These are phyloP conservation scores for Coniferiporia weirii DNA, from an alignment of 1,284 basidiomycete species.

Conservation along the genomic window DNA sequence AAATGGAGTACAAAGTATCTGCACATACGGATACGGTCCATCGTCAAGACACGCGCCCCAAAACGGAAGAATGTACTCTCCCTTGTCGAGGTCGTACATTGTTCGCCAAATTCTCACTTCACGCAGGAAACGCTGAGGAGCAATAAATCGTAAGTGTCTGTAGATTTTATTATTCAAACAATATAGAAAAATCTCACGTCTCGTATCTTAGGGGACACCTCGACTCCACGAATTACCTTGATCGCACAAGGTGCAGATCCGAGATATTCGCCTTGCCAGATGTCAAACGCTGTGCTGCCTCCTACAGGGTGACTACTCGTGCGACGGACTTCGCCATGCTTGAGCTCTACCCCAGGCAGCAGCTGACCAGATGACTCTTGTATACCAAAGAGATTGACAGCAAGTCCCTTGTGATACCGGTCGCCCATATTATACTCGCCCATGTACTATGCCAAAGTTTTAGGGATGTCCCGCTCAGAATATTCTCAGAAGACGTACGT, in stretches of 20 bases:
- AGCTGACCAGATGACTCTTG: conserved; percentile 39
- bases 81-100: conserved; percentile 47
- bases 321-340: conserved; percentile 45
- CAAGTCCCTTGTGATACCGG: conserved; percentile 37
- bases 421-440: conserved; percentile 31
- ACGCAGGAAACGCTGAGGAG: conserved; percentile 40
- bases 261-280: conserved; percentile 50
- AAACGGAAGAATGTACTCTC: conserved; percentile 48
- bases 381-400: conserved; percentile 43
- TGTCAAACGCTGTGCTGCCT: conserved; percentile 45
- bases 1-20: neutral
- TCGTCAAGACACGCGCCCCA: conserved; percentile 49
- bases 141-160: neutral
- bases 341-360: conserved; percentile 43
- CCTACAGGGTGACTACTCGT: conserved; percentile 43
- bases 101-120: conserved; percentile 52
- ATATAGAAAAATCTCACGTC: conserved; percentile 25
- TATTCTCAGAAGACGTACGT: conserved; percentile 26
- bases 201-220: conserved; percentile 38
- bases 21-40: conserved; percentile 45
- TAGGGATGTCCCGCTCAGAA: neutral
- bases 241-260: conserved; percentile 48
- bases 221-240: conserved; percentile 47
- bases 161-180: neutral
- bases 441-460: conserved; percentile 27